Evolutionary conservation across 2,329 filamentous ascomycete genomes (phyloP), one percentile per base, ranked within the genome.

Genomic region (Ascochyta rabiei): DNA sequence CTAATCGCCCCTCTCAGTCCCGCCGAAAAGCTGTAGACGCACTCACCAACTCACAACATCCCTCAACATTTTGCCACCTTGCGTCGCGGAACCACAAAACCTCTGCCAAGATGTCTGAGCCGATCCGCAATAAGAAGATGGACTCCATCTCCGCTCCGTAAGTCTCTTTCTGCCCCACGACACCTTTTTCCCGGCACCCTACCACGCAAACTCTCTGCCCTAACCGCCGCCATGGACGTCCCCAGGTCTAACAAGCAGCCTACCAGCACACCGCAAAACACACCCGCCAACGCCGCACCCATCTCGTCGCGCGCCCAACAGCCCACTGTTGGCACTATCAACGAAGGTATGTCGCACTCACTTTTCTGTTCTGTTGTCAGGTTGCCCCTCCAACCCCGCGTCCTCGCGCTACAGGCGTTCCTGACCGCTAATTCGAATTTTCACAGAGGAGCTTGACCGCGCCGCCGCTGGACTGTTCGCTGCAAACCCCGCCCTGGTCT

Each of bases 301-400:
- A 98, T 99, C 80, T 96, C 93, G 48, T 98, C 93, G 60, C 93
- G 95, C 79, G 95, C 96, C 68, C 92, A 96, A 81, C 91, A 96
- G 80, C 95, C 95, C 60, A 91, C 89, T 65, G 89, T 99, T 61
- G 83, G 91, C 65, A 97, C 91, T 78, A 98, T 99, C 82, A 95
- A 93, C 78, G 95, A 99, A 87, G 95, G 95, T 98, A 80, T 77
- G 72, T 71, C 42, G 63, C 53, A 54, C 23, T 40, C 40, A 40
- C 19, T 48, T 54, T 55, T 55, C 30, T 15, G 16, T 47, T 33
- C 35, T 34, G 45, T 47, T 37, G 40, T 50, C 26, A 48, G 41
- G 39, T 44, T 66, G 59, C 67, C 65, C 69, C 70, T 68, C 69
- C 55, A 58, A 61, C 66, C 69, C 69, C 66, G 65, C 68, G 59